Evolutionary conservation across 2,329 filamentous ascomycete species (phyloP), one percentile per base, ranked within the genome.

Genomic region (Apiospora hydei): DNA sequence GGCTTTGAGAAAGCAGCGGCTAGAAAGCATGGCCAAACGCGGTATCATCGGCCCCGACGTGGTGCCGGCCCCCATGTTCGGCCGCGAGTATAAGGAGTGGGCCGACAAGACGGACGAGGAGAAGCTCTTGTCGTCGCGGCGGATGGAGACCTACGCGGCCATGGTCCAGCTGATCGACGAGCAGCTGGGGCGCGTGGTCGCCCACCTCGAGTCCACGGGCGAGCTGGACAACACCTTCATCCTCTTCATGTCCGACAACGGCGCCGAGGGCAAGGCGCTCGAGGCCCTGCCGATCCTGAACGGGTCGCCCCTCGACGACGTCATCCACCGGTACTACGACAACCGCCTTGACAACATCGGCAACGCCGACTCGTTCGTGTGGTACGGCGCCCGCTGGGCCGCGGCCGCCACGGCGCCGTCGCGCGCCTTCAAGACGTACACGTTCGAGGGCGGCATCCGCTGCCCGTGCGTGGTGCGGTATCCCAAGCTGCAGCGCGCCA

Each of bases 301-400:
- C 16, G 53, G 53, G 7, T 61, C 30, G 16, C 30, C 69, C 8
- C 51, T 34, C 14, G 26, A 57, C 16, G 14, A 30, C 7, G 26
- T 57, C 5, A 5, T 57, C 14, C 1, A 6, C 5, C 13, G 26
- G 76, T 88, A 89, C 80, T 90, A 90, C 78, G 82, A 89, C 79
- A 90, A 90, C 76, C 81, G 79, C 21, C 79, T 89, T 7, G 87
- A 88, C 24, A 90, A 90, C 73, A 82, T 90, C 16, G 88, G 88
- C 8, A 84, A 85, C 67, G 81, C 81, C 24, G 83, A 89, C 77
- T 86, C 84, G 4, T 90, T 88, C 76, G 84, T 88, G 72, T 90
- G 88, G 87, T 90, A 90, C 72, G 88, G 88, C 0, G 85, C 86
- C 0, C 84, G 84, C 18, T 89, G 88, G 87, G 88, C 88, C 0